phyloP scores from a whole-genome alignment of 2,329 filamentous ascomycete genomes.

The Pseudonectria buxi region DNA sequence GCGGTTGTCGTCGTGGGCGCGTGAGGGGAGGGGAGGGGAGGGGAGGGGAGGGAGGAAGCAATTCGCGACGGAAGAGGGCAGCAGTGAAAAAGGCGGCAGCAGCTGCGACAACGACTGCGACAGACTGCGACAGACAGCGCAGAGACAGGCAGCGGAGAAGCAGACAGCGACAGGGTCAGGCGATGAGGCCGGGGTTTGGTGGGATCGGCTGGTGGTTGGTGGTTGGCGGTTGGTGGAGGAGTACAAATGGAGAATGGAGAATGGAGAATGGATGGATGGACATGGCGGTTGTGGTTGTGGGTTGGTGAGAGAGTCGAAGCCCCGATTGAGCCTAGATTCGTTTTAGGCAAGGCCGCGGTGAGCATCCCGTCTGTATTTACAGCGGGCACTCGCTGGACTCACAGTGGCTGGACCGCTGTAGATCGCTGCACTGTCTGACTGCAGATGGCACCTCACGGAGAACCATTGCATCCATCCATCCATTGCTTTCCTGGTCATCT shows the following conservation, averaged over 20 bases:
- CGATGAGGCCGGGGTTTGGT: constrained; percentile 14
- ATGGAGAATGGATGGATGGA: not conserved
- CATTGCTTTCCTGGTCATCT: too few species aligned
- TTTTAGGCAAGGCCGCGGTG: constrained; percentile 3
- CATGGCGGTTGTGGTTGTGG: too few species aligned
- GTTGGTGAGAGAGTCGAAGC: constrained; percentile 9
- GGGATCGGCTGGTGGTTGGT: constrained; percentile 3
- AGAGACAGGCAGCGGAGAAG: not conserved
- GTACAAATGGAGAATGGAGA: not conserved
- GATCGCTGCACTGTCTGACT: too few species aligned
- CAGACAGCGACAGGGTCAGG: constrained; percentile 11
- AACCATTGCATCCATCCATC: too few species aligned
- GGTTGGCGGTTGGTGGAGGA: constrained; percentile 4
- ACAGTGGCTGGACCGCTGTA: too few species aligned
- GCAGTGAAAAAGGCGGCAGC: constrained; percentile 5
- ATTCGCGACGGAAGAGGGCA: constrained; percentile 19
- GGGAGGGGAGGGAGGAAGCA: constrained; percentile 13
- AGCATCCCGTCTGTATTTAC: too few species aligned
- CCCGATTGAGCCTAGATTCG: constrained; percentile 1
- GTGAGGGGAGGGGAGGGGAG: constrained; percentile 2
- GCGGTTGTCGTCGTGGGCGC: not conserved
- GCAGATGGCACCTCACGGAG: too few species aligned
- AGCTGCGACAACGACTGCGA: not conserved
- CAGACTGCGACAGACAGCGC: not conserved
- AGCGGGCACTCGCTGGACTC: too few species aligned